Evolutionary conservation across 2,329 filamentous ascomycete species (phyloP), one percentile per base, ranked within the genome.

Genomic region (Dryadomyces quercus-mongolicae): DNA sequence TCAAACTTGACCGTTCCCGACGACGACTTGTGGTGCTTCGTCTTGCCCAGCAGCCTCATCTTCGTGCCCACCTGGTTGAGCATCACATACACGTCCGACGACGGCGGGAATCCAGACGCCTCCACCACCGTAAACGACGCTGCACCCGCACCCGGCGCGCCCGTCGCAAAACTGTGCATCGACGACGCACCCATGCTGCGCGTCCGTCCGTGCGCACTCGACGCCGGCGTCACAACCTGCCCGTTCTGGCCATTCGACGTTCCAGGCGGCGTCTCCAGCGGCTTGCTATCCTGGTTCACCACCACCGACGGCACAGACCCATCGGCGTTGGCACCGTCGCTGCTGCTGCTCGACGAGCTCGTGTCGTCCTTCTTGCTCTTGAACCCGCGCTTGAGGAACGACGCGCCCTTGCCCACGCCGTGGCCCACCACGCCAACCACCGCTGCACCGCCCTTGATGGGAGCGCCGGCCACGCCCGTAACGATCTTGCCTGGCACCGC

Each of bases 361-460:
- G 31, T 78, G 13, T 72, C 67, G 6, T 75, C 76, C 20, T 79
- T 77, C 52, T 81, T 80, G 67, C 82, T 76, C 63, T 84, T 85
- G 69, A 97, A 84, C 18, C 89, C 88, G 57, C 88, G 86, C 60
- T 87, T 86, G 60, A 98, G 75, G 75, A 97, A 96, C 0, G 88
- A 91, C 6, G 90, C 93, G 48, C 90, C 92, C 67, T 88, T 94
- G 59, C 88, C 84, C 38, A 97, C 89, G 42, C 86, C 85, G 56
- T 88, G 86, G 21, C 85, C 85, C 2, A 88, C 81, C 20, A 71
- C 77, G 2, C 80, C 82, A 15, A 79, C 85, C 42, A 89, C 91
- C 42, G 86, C 85, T 55, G 83, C 86, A 34, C 88, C 88, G 40
- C 90, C 91, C 72, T 97, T 97, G 69, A 98, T 85, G n/a, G 93